Conservation (phyloP, 805 yeast species). For the Saturnispora saitoi region DNA sequence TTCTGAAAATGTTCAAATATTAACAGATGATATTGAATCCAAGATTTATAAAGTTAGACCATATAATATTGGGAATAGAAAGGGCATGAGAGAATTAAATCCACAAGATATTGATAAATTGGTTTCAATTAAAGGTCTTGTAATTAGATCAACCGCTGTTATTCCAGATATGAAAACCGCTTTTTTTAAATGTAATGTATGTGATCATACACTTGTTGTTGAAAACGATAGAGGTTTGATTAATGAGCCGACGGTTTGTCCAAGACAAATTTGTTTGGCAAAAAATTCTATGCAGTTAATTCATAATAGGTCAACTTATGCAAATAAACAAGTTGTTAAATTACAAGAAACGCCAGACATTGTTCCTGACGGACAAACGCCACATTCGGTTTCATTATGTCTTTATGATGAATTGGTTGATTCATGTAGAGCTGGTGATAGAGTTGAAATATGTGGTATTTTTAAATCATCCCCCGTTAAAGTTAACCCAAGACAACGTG, state of each 20-base stretch:
- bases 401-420: slow-evolving; percentile 96
- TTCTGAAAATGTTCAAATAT: slow-evolving; percentile 19
- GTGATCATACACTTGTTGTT: slow-evolving; percentile 85
- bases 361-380: slow-evolving; percentile 98
- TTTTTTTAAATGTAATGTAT: slow-evolving; percentile 88
- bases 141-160: slow-evolving; percentile 78
- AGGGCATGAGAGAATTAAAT: slow-evolving; percentile 86
- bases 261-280: slow-evolving; percentile 78
- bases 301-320: slow-evolving; percentile 88
- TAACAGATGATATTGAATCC: slow-evolving; percentile 63
- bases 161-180: slow-evolving; percentile 98
- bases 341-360: slow-evolving; percentile 76
- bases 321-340: slow-evolving; percentile 90
- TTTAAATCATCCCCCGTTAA: slow-evolving; percentile 90
- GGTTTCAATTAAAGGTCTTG: slow-evolving; percentile 85
- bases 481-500: slow-evolving; percentile 75
- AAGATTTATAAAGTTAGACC: slow-evolving; percentile 84
- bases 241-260: slow-evolving; percentile 88
- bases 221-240: slow-evolving; percentile 93
- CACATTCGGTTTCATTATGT: slow-evolving; percentile 89
- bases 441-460: slow-evolving; percentile 91
- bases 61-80: slow-evolving; percentile 60
- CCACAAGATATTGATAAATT: slow-evolving; percentile 93
- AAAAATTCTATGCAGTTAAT: slow-evolving; percentile 81
- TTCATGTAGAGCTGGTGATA: slow-evolving; percentile 91